phyloP scores from a whole-genome alignment of 2,329 filamentous ascomycete genomes.

The Diaporthe batatas region DNA sequence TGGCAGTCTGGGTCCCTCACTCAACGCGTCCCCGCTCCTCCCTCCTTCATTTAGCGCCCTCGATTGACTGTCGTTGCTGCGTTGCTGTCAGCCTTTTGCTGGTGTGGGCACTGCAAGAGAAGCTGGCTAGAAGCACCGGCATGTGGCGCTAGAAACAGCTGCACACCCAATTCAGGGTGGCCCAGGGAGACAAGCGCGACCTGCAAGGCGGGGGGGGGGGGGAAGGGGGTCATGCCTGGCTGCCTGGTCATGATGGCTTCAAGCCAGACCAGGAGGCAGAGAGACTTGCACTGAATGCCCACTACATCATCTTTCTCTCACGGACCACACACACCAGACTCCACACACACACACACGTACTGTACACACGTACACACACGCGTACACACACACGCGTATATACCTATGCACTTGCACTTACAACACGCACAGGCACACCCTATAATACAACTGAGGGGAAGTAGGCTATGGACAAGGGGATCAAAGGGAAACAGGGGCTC shows the following conservation, averaged over 20 bases:
- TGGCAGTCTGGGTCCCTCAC: neutral
- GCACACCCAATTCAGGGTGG: neutral
- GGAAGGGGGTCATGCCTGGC: too few species aligned
- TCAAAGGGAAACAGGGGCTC: neutral
- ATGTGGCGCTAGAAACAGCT: conserved; percentile 31
- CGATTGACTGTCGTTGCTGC: too few species aligned
- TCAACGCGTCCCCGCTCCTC: conserved; percentile 2
- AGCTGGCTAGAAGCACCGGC: conserved; percentile 31
- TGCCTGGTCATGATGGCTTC: conserved; percentile 33
- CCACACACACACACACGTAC: neutral
- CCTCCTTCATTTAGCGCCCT: conserved; percentile 12
- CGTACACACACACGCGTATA: too few species aligned
- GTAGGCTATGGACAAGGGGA: neutral
- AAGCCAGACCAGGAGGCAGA: neutral
- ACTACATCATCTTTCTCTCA: too few species aligned
- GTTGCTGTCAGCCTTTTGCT: neutral
- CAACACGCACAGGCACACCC: neutral
- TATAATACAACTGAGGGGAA: conserved; percentile 8
- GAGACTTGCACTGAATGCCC: neutral
- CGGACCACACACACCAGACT: too few species aligned
- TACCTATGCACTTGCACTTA: neutral
- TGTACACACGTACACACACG: neutral
- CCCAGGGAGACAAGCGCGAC: neutral
- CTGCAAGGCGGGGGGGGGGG: neutral
- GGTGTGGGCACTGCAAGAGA: conserved; percentile 26